Percentiles rank a stretch among this genome's conserved stretches.
These are phyloP conservation scores for Carex cristatella DNA, from an alignment of 176 grass and related monocot species.

Conservation along the genomic window DNA sequence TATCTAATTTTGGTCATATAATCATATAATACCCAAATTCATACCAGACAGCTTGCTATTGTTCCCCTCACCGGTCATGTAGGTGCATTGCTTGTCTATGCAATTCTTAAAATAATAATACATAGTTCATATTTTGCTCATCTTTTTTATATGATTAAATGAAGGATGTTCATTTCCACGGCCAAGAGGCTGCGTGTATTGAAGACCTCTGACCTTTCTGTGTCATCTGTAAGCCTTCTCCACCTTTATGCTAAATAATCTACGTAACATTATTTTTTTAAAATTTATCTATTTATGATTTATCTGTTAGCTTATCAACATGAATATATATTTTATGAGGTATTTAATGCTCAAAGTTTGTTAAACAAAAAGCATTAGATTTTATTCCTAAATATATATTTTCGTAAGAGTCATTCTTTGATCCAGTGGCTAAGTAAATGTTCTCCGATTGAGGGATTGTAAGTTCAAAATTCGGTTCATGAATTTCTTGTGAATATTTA, in stretches of 20 bases:
- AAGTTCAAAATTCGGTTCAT: too few species aligned
- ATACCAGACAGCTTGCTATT: neutral
- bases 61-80: neutral
- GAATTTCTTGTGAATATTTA: too few species aligned
- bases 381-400: neutral
- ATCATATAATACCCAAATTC: neutral
- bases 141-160: constrained; percentile 5
- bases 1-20: neutral
- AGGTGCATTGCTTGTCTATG: neutral
- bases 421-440: too few species aligned
- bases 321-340: too few species aligned
- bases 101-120: neutral
- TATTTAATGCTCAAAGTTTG: neutral
- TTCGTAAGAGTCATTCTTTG: too few species aligned
- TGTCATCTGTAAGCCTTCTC: constrained; percentile 33
- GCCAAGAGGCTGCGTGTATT: constrained; percentile 71
- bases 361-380: neutral
- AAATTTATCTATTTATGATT: neutral
- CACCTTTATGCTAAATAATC: neutral
- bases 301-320: neutral
- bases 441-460: too few species aligned
- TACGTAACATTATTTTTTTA: neutral
- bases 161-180: constrained; percentile 68
- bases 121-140: neutral
- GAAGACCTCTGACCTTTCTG: constrained; percentile 55